Evolutionary conservation across 176 grass and related monocot genomes (phyloP).

Genomic region (Phoenix roebelenii): DNA sequence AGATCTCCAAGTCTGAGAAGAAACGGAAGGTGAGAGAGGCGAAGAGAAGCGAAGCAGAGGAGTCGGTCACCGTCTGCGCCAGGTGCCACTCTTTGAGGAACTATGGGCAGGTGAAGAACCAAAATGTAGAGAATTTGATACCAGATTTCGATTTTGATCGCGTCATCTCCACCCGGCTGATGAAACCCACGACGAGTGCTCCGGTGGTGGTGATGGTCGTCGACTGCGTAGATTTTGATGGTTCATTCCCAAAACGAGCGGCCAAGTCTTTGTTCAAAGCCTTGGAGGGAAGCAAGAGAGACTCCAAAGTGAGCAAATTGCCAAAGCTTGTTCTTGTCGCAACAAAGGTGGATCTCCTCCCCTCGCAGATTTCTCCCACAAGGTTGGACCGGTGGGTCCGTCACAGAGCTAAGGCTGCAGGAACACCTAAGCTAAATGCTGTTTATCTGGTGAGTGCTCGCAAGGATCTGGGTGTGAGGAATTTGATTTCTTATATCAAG

Average conservation of each 20-base stretch:
- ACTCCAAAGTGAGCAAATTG: conserved; percentile 43
- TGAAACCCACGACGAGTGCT: conserved; percentile 46
- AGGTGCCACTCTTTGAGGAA: conserved; percentile 84
- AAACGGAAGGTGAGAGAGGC: conserved; percentile 44
- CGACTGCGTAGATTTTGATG: conserved; percentile 85
- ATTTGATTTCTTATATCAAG: conserved; percentile 73
- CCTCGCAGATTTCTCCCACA: conserved; percentile 59
- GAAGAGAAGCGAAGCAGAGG: conserved; percentile 37
- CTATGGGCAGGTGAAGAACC: conserved; percentile 84
- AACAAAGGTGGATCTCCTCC: conserved; percentile 76
- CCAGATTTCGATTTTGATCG: conserved; percentile 88
- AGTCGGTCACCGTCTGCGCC: conserved; percentile 45
- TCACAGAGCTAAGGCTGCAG: conserved; percentile 62
- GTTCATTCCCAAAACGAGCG: conserved; percentile 72
- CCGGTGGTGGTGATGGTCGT: conserved; percentile 76
- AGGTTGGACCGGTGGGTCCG: conserved; percentile 81
- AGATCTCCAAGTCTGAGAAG: conserved; percentile 74
- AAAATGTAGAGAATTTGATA: conserved; percentile 75
- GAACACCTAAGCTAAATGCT: conserved; percentile 67
- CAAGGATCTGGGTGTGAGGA: conserved; percentile 76
- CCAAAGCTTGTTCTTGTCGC: conserved; percentile 76
- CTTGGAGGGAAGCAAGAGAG: conserved; percentile 41
- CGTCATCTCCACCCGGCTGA: conserved; percentile 68
- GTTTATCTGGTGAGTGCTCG: conserved; percentile 71
- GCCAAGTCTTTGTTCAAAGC: conserved; percentile 73